Evolutionary conservation across 1,284 basidiomycete species (phyloP).

Genomic region (Trichosporon sp.): DNA sequence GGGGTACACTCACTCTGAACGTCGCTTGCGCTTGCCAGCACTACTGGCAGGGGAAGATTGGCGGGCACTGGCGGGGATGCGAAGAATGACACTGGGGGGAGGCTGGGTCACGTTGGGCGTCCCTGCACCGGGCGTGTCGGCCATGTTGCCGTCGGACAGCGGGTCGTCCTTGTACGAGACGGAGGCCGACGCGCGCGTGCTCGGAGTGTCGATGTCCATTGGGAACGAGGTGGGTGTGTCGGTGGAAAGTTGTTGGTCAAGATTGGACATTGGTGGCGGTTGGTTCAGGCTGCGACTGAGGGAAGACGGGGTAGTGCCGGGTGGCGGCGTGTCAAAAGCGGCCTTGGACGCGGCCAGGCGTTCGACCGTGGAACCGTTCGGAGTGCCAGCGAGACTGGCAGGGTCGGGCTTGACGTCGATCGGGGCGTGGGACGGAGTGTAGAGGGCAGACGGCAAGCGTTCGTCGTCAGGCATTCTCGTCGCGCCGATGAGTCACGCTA

Average conservation of each 20-base stretch:
- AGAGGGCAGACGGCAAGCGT: background rate
- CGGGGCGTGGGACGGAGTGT: conserved; percentile 10
- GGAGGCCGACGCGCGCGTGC: conserved; percentile 10
- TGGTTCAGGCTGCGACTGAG: background rate
- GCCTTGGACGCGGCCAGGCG: background rate
- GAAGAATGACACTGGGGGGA: conserved; percentile 23
- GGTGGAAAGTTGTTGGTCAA: conserved; percentile 15
- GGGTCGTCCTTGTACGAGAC: conserved; percentile 8
- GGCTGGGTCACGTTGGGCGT: background rate
- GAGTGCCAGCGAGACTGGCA: background rate
- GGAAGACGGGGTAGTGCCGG: background rate
- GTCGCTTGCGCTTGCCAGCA: conserved; percentile 33
- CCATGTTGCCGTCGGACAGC: conserved; percentile 11
- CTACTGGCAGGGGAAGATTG: conserved; percentile 15
- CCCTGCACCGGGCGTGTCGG: conserved; percentile 11
- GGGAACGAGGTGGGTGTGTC: background rate
- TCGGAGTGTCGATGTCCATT: conserved; percentile 17
- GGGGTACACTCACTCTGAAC: conserved; percentile 28
- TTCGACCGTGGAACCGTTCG: background rate
- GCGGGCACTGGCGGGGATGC: conserved; percentile 25
- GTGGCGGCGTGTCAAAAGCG: conserved; percentile 13
- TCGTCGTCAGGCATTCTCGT: conserved; percentile 16
- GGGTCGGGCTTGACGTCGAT: conserved; percentile 17
- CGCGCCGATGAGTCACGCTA: conserved; percentile 11
- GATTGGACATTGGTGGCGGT: conserved; percentile 19